A percentile compares a stretch with the other conserved stretches of the same genome.
Conservation (phyloP, 192 early-diverging fungal species). For the Coemansia sp. region DNA sequence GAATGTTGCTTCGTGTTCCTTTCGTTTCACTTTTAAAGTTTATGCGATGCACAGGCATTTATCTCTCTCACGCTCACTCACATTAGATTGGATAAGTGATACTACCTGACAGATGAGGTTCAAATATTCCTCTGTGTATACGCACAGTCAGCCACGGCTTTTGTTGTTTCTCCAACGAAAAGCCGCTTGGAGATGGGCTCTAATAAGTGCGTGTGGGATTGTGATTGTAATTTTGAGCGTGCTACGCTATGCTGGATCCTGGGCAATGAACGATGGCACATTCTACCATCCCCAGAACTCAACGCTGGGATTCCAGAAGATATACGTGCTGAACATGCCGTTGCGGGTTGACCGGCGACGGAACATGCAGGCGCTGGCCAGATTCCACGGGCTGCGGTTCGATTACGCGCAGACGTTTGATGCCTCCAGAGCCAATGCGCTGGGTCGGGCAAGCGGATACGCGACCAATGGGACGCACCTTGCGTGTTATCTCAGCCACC, state of each 20-base stretch:
- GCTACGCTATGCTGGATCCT: not conserved
- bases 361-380: conserved; percentile 33
- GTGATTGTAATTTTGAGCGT: not conserved
- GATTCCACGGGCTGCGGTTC: conserved; percentile 26
- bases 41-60: not conserved
- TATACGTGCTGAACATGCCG: conserved; percentile 39
- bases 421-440: conserved; percentile 8
- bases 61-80: not conserved
- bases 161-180: not conserved
- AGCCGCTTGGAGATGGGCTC: not conserved
- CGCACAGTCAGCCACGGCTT: not conserved
- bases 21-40: not conserved
- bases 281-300: conserved; percentile 17
- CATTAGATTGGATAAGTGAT: not conserved
- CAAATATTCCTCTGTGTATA: not conserved
- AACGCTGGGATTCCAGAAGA: conserved; percentile 46
- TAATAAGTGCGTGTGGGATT: not conserved
- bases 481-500: conserved; percentile 48
- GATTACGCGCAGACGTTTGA: conserved; percentile 20
- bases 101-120: not conserved
- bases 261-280: not conserved
- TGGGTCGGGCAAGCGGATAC: conserved; percentile 13
- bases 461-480: conserved; percentile 32
- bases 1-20: not conserved
- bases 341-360: conserved; percentile 25